Evolutionary conservation across 306 rosid genomes (phyloP), one percentile per base, ranked within the genome.

Genomic region (Hippophae tibetana): DNA sequence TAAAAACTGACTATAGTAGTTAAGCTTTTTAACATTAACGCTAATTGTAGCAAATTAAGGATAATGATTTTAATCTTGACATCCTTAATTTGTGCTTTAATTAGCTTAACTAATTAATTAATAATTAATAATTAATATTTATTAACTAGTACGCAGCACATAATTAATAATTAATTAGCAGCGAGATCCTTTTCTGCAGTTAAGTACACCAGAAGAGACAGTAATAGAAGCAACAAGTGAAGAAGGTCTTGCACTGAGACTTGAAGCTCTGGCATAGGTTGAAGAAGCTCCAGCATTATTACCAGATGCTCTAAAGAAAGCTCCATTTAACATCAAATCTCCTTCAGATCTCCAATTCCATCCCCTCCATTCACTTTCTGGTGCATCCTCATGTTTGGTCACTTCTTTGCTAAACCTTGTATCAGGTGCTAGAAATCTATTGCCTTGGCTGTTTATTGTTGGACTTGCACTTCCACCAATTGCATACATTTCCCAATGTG

Each of bases 291-390:
- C 80, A 13, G 72, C 84, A 0, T 95, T 89, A 14, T 95, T 89
- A 14, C 97, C 97, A 1, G 95, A 76, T 61, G 76, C 84, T 55
- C 61, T 69, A 70, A 89, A 89, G 67, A 40, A 89, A 5, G 97
- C 97, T 2, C 97, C 97, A 43, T 89, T 89, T 62, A 89, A 56
- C 73, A 89, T 52, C 72, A 86, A 45, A 61, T 89, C 97, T 0
- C 97, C 95, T 13, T 89, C 89, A 5, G 97, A 86, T 7, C 95
- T 78, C 97, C 97, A 89, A 62, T 89, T 86, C 97, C 97, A 89
- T 10, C 46, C 10, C 62, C 18, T 75, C 89, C 92, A 89, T 54
- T 86, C 84, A 50, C 64, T 67, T 18, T 89, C 74, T 0, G 86
- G 52, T 4, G 93, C 89, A 74, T 82, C 56, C 61, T 89, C 97